Evolutionary conservation across 2,329 filamentous ascomycete species (phyloP).

Genomic region (Colletotrichum sp.): DNA sequence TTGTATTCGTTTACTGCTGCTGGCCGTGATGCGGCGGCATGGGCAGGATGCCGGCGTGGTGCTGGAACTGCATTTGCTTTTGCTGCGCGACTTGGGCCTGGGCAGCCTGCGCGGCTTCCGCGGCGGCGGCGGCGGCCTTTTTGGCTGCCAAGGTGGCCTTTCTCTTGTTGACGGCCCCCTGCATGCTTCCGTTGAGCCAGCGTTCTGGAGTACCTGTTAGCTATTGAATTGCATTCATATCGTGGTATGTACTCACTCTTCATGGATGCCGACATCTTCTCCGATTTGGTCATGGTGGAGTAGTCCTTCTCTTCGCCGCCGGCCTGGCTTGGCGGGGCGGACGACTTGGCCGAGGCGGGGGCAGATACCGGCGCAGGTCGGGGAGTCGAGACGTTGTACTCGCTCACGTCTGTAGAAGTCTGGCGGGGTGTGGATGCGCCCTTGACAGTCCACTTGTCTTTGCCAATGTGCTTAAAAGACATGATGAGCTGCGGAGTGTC

Average conservation of each 20-base stretch:
- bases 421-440: not conserved
- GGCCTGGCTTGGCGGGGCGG: constrained; percentile 19
- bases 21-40: not conserved
- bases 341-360: constrained; percentile 19
- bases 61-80: constrained; percentile 1
- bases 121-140: constrained; percentile 54
- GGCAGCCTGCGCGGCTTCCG: not conserved
- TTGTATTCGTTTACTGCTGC: not conserved
- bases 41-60: constrained; percentile 3
- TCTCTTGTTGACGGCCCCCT: constrained; percentile 63
- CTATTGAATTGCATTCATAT: not conserved
- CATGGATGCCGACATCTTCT: constrained; percentile 72
- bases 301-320: constrained; percentile 58
- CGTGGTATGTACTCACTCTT: constrained; percentile 54
- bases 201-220: constrained; percentile 48
- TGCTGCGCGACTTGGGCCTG: not conserved
- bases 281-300: constrained; percentile 66
- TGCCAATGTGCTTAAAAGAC: constrained; percentile 15
- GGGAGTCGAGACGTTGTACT: constrained; percentile 6
- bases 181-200: constrained; percentile 67
- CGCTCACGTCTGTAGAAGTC: constrained; percentile 16
- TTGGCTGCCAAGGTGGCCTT: constrained; percentile 66
- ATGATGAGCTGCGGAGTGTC: not conserved
- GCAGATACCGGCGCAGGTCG: constrained; percentile 13
- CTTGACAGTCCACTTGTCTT: constrained; percentile 11